These are phyloP conservation scores for Nicotiana obtusifolia DNA, from an alignment of 257 asterid species.

Conservation along the genomic window DNA sequence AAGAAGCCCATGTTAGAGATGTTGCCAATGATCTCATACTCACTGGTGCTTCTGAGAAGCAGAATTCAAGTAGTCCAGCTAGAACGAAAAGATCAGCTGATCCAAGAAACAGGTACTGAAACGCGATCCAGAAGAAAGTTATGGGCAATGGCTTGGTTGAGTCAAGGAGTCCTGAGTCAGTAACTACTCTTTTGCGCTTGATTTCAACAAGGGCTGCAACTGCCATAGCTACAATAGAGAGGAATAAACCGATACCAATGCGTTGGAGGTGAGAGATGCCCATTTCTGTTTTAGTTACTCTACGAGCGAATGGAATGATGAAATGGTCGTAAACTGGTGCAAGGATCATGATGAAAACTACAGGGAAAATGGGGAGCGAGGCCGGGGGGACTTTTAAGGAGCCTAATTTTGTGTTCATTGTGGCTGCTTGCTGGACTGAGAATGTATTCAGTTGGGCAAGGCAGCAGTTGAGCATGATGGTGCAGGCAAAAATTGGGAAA, in stretches of 20 bases:
- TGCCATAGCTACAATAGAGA: constrained; percentile 69
- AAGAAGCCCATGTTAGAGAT: constrained; percentile 73
- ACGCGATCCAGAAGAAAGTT: constrained; percentile 76
- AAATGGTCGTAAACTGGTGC: constrained; percentile 74
- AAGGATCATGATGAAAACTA: constrained; percentile 65
- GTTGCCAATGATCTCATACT: constrained; percentile 90
- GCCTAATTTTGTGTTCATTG: constrained; percentile 80
- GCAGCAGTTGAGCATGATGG: constrained; percentile 79
- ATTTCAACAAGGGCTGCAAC: constrained; percentile 66
- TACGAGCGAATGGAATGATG: constrained; percentile 63
- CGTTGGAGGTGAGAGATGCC: constrained; percentile 81
- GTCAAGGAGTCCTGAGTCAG: constrained; percentile 22
- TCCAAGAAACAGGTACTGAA: constrained; percentile 77
- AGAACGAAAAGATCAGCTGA: constrained; percentile 88
- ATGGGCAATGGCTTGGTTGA: constrained; percentile 54
- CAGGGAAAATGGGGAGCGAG: constrained; percentile 87
- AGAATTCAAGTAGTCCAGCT: constrained; percentile 83
- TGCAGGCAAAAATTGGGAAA: constrained; percentile 81
- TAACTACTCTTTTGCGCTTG: constrained; percentile 58
- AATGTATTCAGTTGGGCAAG: constrained; percentile 91
- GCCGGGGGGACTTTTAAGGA: constrained; percentile 75
- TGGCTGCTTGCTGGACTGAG: constrained; percentile 93
- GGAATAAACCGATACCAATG: constrained; percentile 62
- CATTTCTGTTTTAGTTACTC: constrained; percentile 49
- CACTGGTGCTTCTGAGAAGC: constrained; percentile 85